Evolutionary conservation across 2,329 filamentous ascomycete species (phyloP), one percentile per base, ranked within the genome.

Genomic region (Ophiostoma angusticollis): DNA sequence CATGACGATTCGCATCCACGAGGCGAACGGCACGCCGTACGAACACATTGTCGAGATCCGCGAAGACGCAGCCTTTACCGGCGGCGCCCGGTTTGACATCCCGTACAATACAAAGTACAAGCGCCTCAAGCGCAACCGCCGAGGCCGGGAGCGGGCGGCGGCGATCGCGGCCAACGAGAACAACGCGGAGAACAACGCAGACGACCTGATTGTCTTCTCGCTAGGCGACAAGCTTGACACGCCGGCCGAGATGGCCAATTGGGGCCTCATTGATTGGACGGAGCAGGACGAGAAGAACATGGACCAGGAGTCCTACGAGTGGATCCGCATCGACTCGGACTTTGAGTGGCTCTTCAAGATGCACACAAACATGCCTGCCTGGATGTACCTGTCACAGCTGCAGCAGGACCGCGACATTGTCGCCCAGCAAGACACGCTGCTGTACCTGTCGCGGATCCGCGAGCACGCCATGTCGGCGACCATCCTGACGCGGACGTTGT

Each of bases 71-170:
- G 84, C 82, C 3, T 28, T 47, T 4, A 42, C 41, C 13, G 47
- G 81, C 49, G 65, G 64, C 1, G 69, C 68, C 18, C 91, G 83
- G 54, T 83, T 96, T 43, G 87, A 95, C 45, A 95, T 98, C 44
- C 87, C 89, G 0, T 98, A 98, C 61, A 96, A 96, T 52, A 98
- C 91, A 0, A 98, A 98, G 57, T 98, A 98, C 63, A 98, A 96
- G 63, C 79, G 93, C 8, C 69, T 98, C 3, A 98, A 98, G 65
- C 72, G 87, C 33, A 95, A 83, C 43, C 75, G 81, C 31, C 70
- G 83, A 23, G 77, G 89, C 55, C 86, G 86, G 55, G 84, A 93
- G 56, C 77, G 84, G 44, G 76, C 73, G 17, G 71, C 72, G 28
- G 75, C 71, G 35, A 74, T 68, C 18, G 70, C 65, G 31, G 81